phyloP scores from a whole-genome alignment of 306 rosid genomes.

The Quercus wislizeni region DNA sequence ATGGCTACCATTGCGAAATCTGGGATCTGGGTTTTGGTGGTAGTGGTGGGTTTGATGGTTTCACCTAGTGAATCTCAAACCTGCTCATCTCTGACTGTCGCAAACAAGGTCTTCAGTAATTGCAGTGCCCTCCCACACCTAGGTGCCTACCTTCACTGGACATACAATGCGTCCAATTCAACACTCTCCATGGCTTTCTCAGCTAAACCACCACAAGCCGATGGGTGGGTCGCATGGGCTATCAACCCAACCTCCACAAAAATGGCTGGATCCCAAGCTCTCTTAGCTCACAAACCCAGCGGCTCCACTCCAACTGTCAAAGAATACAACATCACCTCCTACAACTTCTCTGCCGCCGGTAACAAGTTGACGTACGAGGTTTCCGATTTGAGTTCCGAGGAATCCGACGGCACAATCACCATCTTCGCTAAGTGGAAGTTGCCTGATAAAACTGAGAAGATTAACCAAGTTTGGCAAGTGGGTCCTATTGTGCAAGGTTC shows the following conservation, averaged over 20 bases:
- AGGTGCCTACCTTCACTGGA: slow-evolving; percentile 50
- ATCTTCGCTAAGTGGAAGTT: slow-evolving; percentile 44
- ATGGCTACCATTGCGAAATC: too few relatives aligned
- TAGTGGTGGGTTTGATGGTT: slow-evolving; percentile 2
- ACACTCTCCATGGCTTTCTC: slow-evolving; percentile 58
- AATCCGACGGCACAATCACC: not conserved
- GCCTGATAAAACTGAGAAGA: slow-evolving; percentile 25
- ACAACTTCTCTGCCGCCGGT: fast-evolving
- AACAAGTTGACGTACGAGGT: slow-evolving; percentile 27
- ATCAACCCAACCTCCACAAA: slow-evolving; percentile 46
- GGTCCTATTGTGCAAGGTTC: slow-evolving; percentile 34
- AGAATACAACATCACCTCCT: slow-evolving; percentile 36
- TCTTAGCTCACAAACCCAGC: slow-evolving; percentile 37
- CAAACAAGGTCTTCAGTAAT: slow-evolving; percentile 24
- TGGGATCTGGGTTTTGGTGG: too few relatives aligned
- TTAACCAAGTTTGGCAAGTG: slow-evolving; percentile 72
- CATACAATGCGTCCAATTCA: slow-evolving; percentile 49
- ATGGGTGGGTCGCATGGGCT: slow-evolving; percentile 79
- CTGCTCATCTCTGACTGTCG: slow-evolving; percentile 44
- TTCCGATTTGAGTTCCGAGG: slow-evolving; percentile 25
- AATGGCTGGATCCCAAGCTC: slow-evolving; percentile 61
- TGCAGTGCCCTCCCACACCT: slow-evolving; percentile 54
- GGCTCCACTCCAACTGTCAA: not conserved
- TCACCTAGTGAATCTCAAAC: slow-evolving; percentile 31
- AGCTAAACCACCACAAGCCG: slow-evolving; percentile 25